Evolutionary conservation across 169 alveolate species (phyloP).

Genomic region (Eimeria necatrix): DNA sequence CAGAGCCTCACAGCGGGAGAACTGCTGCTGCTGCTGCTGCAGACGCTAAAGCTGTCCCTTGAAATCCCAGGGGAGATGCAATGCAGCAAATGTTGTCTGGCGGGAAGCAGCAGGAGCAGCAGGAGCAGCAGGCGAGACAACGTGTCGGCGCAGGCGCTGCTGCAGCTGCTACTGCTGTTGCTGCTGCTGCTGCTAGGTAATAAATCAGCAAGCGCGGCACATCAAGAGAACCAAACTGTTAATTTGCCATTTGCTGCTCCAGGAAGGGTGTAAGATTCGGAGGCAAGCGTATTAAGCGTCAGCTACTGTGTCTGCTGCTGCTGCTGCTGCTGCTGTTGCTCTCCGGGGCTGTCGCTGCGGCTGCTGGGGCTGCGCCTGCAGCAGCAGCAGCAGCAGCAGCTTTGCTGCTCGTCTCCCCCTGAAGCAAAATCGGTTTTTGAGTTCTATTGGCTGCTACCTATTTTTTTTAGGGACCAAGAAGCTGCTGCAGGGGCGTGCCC

Average conservation of each 20-base stretch:
- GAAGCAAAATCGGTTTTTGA: not conserved
- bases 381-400: not conserved
- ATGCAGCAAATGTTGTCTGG: too few relatives aligned
- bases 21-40: slow-evolving; percentile 1
- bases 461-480: not conserved
- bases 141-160: slow-evolving; percentile 11
- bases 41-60: too few relatives aligned
- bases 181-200: not conserved
- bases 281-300: not conserved
- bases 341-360: not conserved
- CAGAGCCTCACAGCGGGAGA: too few relatives aligned
- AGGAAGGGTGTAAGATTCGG: too few relatives aligned
- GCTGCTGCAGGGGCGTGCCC: not conserved
- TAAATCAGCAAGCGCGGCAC: too few relatives aligned
- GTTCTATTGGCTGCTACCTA: not conserved
- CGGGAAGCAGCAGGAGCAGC: too few relatives aligned
- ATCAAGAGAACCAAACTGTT: too few relatives aligned
- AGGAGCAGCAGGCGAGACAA: not conserved
- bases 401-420: not conserved
- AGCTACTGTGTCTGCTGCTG: not conserved
- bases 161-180: not conserved
- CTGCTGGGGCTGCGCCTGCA: not conserved
- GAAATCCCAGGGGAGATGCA: too few relatives aligned
- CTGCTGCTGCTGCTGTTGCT: not conserved
- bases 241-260: too few relatives aligned